phyloP scores from a whole-genome alignment of 257 asterid genomes.

The Solanum commersonii region DNA sequence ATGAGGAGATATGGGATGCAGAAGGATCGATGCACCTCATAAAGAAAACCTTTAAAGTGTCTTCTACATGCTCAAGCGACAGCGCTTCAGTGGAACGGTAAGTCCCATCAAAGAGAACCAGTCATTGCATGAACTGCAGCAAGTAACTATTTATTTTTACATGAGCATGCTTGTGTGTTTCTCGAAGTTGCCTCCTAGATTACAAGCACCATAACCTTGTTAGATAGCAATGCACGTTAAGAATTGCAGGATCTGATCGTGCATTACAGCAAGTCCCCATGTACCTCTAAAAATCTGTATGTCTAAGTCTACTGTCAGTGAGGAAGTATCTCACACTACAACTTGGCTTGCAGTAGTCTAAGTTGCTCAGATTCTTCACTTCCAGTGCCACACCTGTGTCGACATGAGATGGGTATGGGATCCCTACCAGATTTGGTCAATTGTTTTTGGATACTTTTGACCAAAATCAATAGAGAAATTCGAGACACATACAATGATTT shows the following conservation, averaged over 20 bases:
- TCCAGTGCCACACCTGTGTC: background rate
- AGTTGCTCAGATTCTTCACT: background rate
- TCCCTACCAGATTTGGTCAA: background rate
- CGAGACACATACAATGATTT: background rate
- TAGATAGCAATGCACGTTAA: background rate
- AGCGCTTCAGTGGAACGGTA: slow-evolving; percentile 56
- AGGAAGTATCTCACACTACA: background rate
- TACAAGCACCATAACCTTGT: background rate
- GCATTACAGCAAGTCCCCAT: background rate
- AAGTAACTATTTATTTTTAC: background rate
- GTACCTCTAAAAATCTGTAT: background rate
- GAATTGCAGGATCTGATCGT: background rate
- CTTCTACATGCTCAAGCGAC: slow-evolving; percentile 20
- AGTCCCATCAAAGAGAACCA: background rate
- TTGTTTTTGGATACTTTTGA: background rate
- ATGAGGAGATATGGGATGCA: slow-evolving; percentile 92
- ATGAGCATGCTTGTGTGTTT: background rate
- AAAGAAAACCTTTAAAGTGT: slow-evolving; percentile 50
- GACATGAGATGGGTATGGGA: background rate
- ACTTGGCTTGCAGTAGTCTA: background rate
- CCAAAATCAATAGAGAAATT: background rate
- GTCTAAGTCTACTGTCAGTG: background rate
- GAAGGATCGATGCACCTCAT: slow-evolving; percentile 97
- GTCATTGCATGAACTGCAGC: background rate
- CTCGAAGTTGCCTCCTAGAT: background rate